Percentiles rank a stretch among this genome's conserved stretches.
Conservation (phyloP, 73 alveolate genomes). For the Tetrahymena thermophila region DNA sequence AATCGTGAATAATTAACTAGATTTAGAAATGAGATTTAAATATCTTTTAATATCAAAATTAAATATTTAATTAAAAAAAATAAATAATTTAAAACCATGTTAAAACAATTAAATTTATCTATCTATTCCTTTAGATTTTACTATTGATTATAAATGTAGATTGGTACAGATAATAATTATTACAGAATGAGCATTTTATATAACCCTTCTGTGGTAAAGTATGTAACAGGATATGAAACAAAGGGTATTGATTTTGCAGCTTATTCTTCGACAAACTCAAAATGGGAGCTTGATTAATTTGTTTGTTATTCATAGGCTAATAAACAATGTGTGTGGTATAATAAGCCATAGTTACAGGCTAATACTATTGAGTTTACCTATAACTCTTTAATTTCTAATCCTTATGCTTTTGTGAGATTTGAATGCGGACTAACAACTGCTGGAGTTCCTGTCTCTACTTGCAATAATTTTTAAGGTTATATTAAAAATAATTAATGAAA, state of each 20-base stretch:
- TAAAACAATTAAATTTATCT: not conserved
- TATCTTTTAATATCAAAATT: too few species aligned
- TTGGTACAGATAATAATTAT: not conserved
- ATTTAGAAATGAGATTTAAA: too few species aligned
- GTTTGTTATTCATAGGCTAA: not conserved
- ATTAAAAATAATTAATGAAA: not conserved
- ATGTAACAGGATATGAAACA: not conserved
- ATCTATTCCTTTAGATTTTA: not conserved
- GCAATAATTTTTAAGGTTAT: not conserved
- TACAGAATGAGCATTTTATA: not conserved
- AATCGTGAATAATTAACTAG: too few species aligned
- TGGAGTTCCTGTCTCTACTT: not conserved
- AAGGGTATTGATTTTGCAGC: not conserved
- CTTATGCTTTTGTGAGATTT: not conserved
- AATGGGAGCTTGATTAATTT: not conserved
- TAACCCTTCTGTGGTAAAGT: not conserved
- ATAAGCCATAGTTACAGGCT: not conserved
- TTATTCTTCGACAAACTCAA: not conserved
- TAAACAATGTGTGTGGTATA: not conserved
- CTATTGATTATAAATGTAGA: not conserved
- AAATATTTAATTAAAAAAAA: too few species aligned
- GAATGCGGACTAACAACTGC: not conserved
- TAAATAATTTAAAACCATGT: too few species aligned
- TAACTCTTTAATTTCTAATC: not conserved
- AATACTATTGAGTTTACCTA: not conserved